phyloP scores from a whole-genome alignment of 2,329 filamentous ascomycete genomes.

The Incumbomyces lentus region DNA sequence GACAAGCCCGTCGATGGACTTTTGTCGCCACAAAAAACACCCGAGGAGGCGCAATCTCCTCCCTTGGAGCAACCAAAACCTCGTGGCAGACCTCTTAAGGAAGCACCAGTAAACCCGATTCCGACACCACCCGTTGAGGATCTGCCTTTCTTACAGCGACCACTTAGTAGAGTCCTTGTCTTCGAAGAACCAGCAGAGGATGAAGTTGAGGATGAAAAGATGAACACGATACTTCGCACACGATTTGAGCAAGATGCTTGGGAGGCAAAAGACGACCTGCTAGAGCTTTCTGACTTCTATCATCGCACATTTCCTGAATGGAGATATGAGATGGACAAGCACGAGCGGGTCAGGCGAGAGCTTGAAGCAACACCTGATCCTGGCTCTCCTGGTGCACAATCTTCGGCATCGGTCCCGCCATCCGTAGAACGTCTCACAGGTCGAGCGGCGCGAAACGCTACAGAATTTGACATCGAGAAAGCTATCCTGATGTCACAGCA shows the following conservation, averaged over 20 bases:
- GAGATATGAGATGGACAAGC: conserved; percentile 32
- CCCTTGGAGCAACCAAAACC: conserved; percentile 12
- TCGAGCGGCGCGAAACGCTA: conserved; percentile 38
- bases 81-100: conserved; percentile 17
- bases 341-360: conserved; percentile 32
- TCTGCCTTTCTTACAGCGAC: conserved; percentile 36
- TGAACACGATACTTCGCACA: conserved; percentile 30
- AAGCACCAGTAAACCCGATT: conserved; percentile 19
- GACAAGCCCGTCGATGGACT: conserved; percentile 14
- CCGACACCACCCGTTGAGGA: conserved; percentile 31
- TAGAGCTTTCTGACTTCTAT: conserved; percentile 27
- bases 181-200: conserved; percentile 22
- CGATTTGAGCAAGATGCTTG: conserved; percentile 30
- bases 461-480: conserved; percentile 40
- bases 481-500: conserved; percentile 39
- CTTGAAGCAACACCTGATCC: conserved; percentile 29
- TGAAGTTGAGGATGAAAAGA: conserved; percentile 29
- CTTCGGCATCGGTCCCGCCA: conserved; percentile 22
- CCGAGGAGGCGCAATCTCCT: conserved; percentile 20
- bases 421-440: conserved; percentile 21
- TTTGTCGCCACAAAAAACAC: conserved; percentile 15
- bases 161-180: conserved; percentile 35
- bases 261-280: conserved; percentile 30
- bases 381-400: conserved; percentile 25
- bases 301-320: conserved; percentile 34